Conservation (phyloP, 1,284 basidiomycete species). For the Prillingera fragicola region DNA sequence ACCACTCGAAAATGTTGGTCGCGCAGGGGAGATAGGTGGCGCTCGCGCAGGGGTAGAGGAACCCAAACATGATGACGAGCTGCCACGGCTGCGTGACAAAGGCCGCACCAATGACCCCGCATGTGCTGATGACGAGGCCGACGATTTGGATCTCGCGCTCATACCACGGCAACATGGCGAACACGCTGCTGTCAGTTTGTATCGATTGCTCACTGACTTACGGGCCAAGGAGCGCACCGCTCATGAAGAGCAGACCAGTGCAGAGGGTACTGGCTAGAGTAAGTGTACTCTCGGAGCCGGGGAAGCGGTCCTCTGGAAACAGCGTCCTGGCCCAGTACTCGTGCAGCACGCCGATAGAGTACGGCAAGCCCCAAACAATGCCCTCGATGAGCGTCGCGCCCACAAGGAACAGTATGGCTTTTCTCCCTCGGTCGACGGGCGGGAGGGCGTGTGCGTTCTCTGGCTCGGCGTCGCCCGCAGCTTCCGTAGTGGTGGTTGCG, state of each 20-base stretch:
- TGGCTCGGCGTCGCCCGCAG: not conserved
- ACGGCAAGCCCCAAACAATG: slow-evolving; percentile 41
- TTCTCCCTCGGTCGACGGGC: slow-evolving; percentile 34
- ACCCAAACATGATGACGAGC: slow-evolving; percentile 39
- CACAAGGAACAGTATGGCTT: slow-evolving; percentile 40
- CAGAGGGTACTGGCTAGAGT: slow-evolving; percentile 43
- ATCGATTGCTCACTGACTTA: too few species aligned
- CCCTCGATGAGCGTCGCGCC: slow-evolving; percentile 37
- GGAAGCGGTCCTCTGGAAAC: too few species aligned
- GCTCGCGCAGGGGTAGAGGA: slow-evolving; percentile 31
- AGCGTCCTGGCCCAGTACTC: slow-evolving; percentile 37
- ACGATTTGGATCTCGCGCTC: slow-evolving; percentile 13
- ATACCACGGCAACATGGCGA: slow-evolving; percentile 13
- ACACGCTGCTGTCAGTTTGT: too few species aligned
- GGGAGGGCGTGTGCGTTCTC: slow-evolving; percentile 21
- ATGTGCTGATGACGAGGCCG: slow-evolving; percentile 6
- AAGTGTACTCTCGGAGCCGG: slow-evolving; percentile 11
- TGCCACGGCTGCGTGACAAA: slow-evolving; percentile 37
- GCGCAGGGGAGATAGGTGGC: slow-evolving; percentile 42
- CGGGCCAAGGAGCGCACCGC: slow-evolving; percentile 36
- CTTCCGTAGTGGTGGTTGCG: too few species aligned
- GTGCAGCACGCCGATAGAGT: slow-evolving; percentile 39
- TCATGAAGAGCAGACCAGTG: slow-evolving; percentile 44
- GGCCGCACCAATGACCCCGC: slow-evolving; percentile 7
- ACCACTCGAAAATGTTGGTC: slow-evolving; percentile 44